phyloP scores from a whole-genome alignment of 2,329 filamentous ascomycete genomes.

The Pseudocercospora musae region DNA sequence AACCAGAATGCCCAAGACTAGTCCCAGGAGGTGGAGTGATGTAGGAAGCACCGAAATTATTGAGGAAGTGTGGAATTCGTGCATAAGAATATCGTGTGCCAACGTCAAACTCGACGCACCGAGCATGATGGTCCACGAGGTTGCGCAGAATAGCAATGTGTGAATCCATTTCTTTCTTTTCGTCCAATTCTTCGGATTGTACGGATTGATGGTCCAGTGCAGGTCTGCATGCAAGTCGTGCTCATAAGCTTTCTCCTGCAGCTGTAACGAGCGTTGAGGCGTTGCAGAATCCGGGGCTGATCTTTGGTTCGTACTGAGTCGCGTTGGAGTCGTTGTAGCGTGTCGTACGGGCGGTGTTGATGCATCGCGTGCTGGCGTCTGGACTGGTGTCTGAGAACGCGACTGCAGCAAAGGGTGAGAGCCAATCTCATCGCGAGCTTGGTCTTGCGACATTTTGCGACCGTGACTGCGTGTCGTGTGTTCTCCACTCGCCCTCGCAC shows the following conservation, averaged over 20 bases:
- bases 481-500: background rate
- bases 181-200: conserved; percentile 42
- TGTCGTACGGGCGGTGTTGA: background rate
- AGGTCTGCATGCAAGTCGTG: conserved; percentile 14
- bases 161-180: conserved; percentile 34
- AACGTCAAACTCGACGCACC: conserved; percentile 19
- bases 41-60: conserved; percentile 56
- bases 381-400: background rate
- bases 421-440: background rate
- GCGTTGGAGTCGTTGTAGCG: background rate
- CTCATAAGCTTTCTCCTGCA: background rate
- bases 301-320: background rate
- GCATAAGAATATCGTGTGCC: conserved; percentile 3
- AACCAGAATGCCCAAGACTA: conserved; percentile 67
- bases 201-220: conserved; percentile 14
- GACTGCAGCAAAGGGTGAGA: background rate
- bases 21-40: conserved; percentile 56
- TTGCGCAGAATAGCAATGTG: conserved; percentile 34
- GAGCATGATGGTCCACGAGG: conserved; percentile 36
- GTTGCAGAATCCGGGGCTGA: background rate
- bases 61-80: conserved; percentile 50
- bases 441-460: background rate
- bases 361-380: background rate
- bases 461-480: background rate
- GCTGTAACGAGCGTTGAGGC: background rate